A percentile compares a stretch with the other conserved stretches of the same genome.
Conservation (phyloP, 495 filamentous ascomycete species). For the Hypomontagnella monticulosa region DNA sequence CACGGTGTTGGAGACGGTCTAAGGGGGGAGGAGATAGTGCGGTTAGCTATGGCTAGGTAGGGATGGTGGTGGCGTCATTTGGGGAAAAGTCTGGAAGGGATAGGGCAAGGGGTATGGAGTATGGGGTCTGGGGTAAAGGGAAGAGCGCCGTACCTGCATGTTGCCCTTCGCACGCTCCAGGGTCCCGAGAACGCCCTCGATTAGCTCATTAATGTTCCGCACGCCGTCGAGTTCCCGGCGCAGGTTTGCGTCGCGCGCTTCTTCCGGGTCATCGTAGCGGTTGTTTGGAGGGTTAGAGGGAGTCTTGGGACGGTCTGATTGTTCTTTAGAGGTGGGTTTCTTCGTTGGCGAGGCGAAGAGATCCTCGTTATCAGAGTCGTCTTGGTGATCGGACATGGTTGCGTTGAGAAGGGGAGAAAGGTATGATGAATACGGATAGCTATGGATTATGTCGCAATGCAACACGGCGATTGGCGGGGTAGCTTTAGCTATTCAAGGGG, state of each 20-base stretch:
- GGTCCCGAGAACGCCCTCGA: constrained; percentile 83
- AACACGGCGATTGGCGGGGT: constrained; percentile 27
- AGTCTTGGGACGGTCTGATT: constrained; percentile 50
- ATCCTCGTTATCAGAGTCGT: constrained; percentile 70
- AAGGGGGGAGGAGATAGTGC: not conserved
- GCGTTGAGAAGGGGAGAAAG: not conserved
- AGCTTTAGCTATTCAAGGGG: constrained; percentile 8
- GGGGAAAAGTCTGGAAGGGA: not conserved
- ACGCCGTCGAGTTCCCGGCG: constrained; percentile 83
- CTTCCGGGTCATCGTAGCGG: constrained; percentile 68
- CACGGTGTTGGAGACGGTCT: constrained; percentile 89
- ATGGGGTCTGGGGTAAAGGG: constrained; percentile 12
- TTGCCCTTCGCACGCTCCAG: constrained; percentile 85
- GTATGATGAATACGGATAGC: not conserved
- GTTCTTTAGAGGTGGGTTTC: constrained; percentile 34
- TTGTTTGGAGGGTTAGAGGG: constrained; percentile 61
- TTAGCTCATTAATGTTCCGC: constrained; percentile 82
- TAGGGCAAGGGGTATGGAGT: too few species aligned
- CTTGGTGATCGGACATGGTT: constrained; percentile 60
- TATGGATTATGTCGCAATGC: not conserved
- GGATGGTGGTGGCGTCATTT: constrained; percentile 1
- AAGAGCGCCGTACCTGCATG: constrained; percentile 75
- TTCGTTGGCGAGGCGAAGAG: constrained; percentile 77
- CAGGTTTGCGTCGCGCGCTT: constrained; percentile 76
- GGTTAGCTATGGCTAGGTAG: constrained; percentile 16